Conservation (phyloP, 2,329 filamentous ascomycete genomes). For the Botrytis tulipae region DNA sequence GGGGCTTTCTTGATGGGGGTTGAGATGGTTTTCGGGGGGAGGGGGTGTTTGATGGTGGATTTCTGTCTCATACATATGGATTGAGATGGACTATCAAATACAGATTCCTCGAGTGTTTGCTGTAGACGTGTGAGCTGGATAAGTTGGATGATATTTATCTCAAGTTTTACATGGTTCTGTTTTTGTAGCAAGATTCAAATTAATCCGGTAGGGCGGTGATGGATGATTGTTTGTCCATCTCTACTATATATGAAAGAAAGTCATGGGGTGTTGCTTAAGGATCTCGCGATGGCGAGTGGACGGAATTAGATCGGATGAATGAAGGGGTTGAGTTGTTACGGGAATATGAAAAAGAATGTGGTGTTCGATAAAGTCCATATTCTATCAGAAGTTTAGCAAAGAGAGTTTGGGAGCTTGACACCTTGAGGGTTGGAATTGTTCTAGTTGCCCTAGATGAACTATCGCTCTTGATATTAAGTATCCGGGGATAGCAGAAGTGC, state of each 20-base stretch:
- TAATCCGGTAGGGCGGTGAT: not conserved
- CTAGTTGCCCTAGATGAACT: not conserved
- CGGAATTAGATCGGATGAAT: not conserved
- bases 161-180: not conserved
- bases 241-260: too few species aligned
- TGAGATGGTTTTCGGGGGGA: not conserved
- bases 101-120: not conserved
- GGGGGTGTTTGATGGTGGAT: not conserved
- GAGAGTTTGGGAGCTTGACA: not conserved
- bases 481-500: not conserved
- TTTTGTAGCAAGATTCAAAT: not conserved
- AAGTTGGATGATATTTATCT: not conserved
- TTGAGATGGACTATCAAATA: not conserved
- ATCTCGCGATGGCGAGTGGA: not conserved
- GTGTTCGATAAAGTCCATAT: not conserved
- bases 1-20: rapidly evolving
- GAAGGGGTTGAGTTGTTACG: not conserved
- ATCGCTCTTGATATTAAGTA: not conserved
- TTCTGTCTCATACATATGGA: not conserved
- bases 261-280: not conserved
- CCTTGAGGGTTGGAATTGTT: not conserved
- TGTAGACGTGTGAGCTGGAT: not conserved
- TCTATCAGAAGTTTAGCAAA: not conserved
- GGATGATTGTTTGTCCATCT: not conserved
- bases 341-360: too few species aligned